Conservation (phyloP, 202 grass and related monocot species). For the Bolboschoenoplectus hybrid region DNA sequence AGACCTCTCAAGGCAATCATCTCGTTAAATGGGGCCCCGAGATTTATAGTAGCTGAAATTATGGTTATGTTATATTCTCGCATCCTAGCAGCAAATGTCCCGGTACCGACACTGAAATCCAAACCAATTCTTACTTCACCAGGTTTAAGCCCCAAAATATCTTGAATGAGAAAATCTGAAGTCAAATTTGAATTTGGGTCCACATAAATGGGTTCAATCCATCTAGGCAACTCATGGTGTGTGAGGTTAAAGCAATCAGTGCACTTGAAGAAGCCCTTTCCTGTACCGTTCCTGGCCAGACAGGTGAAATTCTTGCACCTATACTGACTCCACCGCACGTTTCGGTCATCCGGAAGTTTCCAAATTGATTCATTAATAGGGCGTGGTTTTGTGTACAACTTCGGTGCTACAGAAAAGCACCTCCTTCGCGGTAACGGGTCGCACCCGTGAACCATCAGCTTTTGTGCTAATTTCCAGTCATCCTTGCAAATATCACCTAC, state of each 20-base stretch:
- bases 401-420: slow-evolving; percentile 47
- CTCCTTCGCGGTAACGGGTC: slow-evolving; percentile 49
- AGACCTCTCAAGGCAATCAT: slow-evolving; percentile 48
- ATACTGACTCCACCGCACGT: slow-evolving; percentile 51
- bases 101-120: slow-evolving; percentile 52
- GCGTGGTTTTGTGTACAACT: slow-evolving; percentile 39
- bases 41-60: slow-evolving; percentile 44
- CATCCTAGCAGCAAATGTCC: slow-evolving; percentile 53
- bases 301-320: slow-evolving; percentile 51
- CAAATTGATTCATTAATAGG: slow-evolving; percentile 43
- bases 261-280: slow-evolving; percentile 57
- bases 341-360: slow-evolving; percentile 44
- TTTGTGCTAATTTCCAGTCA: slow-evolving; percentile 50
- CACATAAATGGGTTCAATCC: slow-evolving; percentile 29
- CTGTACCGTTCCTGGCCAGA: slow-evolving; percentile 40
- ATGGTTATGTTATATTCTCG: slow-evolving; percentile 46
- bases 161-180: slow-evolving; percentile 39
- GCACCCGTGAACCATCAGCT: slow-evolving; percentile 51
- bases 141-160: slow-evolving; percentile 42
- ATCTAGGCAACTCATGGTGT: slow-evolving; percentile 45
- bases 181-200: slow-evolving; percentile 38
- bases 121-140: slow-evolving; percentile 48
- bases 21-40: slow-evolving; percentile 47
- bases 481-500: slow-evolving; percentile 69
- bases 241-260: slow-evolving; percentile 50